These are phyloP conservation scores for Colletotrichum sp. DNA, from an alignment of 2,329 filamentous ascomycete genomes.

Conservation along the genomic window DNA sequence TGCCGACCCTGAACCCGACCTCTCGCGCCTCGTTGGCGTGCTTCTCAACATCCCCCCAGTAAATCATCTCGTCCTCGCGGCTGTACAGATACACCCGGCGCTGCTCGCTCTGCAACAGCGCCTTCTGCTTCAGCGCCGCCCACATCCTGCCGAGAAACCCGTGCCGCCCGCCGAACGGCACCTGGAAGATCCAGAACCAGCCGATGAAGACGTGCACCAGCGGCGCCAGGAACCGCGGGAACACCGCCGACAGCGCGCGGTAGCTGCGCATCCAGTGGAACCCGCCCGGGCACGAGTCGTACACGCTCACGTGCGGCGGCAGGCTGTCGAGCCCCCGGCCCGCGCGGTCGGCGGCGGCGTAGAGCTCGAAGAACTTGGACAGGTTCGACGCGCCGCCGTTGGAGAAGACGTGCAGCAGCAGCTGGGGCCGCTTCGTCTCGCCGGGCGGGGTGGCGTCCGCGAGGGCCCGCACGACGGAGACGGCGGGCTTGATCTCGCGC, in stretches of 20 bases:
- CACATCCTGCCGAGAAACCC: conserved; percentile 37
- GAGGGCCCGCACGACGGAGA: conserved; percentile 41
- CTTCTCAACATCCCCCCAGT: conserved; percentile 49
- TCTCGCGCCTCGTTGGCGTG: conserved; percentile 47
- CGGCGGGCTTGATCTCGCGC: conserved; percentile 40
- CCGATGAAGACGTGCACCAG: conserved; percentile 38
- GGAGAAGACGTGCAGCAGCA: conserved; percentile 57
- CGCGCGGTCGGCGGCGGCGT: conserved; percentile 27
- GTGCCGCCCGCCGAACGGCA: conserved; percentile 30
- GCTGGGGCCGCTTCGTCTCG: conserved; percentile 21
- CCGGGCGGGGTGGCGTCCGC: conserved; percentile 25
- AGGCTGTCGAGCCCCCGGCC: conserved; percentile 26
- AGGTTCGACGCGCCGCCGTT: conserved; percentile 55
- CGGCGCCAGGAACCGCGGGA: conserved; percentile 38
- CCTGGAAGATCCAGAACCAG: conserved; percentile 33
- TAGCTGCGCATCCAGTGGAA: conserved; percentile 43
- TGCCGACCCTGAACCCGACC: conserved; percentile 44
- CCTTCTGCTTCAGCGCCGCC: conserved; percentile 39
- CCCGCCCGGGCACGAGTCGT: conserved; percentile 55
- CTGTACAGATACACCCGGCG: conserved; percentile 59
- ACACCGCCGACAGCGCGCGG: conserved; percentile 39
- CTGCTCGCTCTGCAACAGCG: conserved; percentile 39
- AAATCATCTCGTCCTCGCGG: conserved; percentile 51
- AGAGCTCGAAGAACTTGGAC: conserved; percentile 39
- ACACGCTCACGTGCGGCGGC: conserved; percentile 47